Evolutionary conservation across 2,329 filamentous ascomycete species (phyloP).

Genomic region (Fusarium sp.): DNA sequence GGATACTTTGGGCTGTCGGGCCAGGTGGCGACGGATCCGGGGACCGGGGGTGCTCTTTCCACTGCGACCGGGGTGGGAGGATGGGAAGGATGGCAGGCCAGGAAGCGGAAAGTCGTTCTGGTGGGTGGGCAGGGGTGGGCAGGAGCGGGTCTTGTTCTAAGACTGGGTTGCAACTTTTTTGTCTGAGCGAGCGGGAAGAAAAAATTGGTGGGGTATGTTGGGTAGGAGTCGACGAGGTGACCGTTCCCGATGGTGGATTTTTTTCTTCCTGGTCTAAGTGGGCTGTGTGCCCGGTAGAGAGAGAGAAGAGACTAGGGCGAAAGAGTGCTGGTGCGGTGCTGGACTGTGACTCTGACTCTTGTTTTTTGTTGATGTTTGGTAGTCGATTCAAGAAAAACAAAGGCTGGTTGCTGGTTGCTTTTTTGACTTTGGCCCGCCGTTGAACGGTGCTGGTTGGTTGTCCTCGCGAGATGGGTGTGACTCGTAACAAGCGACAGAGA

Average conservation of each 20-base stretch:
- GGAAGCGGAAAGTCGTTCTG: conserved; percentile 11
- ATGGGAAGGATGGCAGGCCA: conserved; percentile 5
- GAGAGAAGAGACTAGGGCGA: conserved; percentile 13
- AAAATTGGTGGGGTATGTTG: conserved; percentile 40
- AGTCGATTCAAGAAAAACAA: conserved; percentile 33
- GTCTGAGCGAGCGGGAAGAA: conserved; percentile 30
- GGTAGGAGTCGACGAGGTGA: conserved; percentile 36
- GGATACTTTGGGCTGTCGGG: conserved; percentile 25
- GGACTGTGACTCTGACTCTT: conserved; percentile 26
- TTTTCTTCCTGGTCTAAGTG: conserved; percentile 32
- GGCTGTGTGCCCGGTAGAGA: conserved; percentile 28
- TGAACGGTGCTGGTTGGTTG: conserved; percentile 34
- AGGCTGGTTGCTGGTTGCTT: conserved; percentile 17
- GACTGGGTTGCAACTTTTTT: conserved; percentile 37
- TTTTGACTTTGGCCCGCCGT: conserved; percentile 30
- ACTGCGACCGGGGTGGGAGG: conserved; percentile 36
- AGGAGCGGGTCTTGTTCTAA: conserved; percentile 30
- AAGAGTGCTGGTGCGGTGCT: conserved; percentile 3
- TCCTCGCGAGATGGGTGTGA: conserved; percentile 35
- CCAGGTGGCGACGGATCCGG: conserved; percentile 46
- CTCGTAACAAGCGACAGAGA: conserved; percentile 37
- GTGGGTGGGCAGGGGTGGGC: conserved; percentile 29
- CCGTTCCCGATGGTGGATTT: conserved; percentile 26
- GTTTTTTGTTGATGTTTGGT: conserved; percentile 38
- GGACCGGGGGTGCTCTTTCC: conserved; percentile 29